Evolutionary conservation across 805 yeast species (phyloP), one percentile per base, ranked within the genome.

Genomic region (Starmerella cellae): DNA sequence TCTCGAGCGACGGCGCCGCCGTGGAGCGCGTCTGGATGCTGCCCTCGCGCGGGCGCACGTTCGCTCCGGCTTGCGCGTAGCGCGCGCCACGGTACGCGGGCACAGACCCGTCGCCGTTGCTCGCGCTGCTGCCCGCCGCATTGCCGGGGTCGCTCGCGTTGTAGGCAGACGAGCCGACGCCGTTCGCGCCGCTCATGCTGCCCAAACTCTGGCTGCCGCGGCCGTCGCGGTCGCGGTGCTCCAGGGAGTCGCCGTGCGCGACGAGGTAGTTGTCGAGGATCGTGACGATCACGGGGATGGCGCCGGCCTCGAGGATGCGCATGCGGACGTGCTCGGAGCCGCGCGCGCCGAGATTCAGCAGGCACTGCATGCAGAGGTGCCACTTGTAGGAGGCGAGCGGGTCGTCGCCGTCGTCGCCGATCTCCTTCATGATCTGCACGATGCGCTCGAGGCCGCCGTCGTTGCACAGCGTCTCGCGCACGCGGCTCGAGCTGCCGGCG

Each of bases 391-490:
- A 87, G n/a, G 80, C 48, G 9, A 54, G 43, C n/a, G 46, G 39
- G 22, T 44, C 48, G 26, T 30, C 44, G 22, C 35, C 18, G 13
- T 34, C 18, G 35, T 24, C 35, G 18, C 31, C n/a, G 9, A 6
- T 16, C 37, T 81, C 93, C 56, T 82, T 82, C 42, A 88, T 64
- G 26, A 88, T 88, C 42, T 79, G 79, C 30, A 88, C 83, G 41
- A 88, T 68, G 40, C 97, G 67, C 58, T 84, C 95, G 32, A 91
- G 64, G 0, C 97, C 97, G 11, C 98, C 97, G 60, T 88, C 98
- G 22, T 66, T 68, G 14, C 93, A 73, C 26, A 88, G 67, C 0
- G 95, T 84, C 55, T 91, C 97, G 34, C 98, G 71, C 2, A 88
- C 95, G 55, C 87, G 79, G 26, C 84, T 79, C 46, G 85, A 78